A percentile compares a stretch with the other conserved stretches of the same genome.
These are phyloP conservation scores for Microcyclospora tardicrescens DNA, from an alignment of 2,329 filamentous ascomycete species.

Conservation along the genomic window DNA sequence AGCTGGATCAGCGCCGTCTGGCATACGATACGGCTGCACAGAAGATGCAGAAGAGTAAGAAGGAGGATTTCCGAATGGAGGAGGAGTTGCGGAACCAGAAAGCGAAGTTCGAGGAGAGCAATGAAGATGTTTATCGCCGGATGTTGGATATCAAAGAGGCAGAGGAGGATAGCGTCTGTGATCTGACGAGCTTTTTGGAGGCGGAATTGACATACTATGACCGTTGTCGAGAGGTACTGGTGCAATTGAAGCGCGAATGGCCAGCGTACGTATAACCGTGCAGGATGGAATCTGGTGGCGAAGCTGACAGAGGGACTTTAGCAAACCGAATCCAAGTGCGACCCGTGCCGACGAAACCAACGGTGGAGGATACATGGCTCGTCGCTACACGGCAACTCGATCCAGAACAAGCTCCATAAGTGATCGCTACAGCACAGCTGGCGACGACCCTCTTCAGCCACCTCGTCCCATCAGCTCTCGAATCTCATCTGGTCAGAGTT, in stretches of 20 bases:
- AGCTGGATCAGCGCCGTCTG: conserved; percentile 77
- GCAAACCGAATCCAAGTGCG: too few relatives aligned
- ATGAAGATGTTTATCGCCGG: conserved; percentile 75
- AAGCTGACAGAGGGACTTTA: too few relatives aligned
- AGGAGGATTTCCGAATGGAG: conserved; percentile 83
- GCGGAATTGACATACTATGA: conserved; percentile 86
- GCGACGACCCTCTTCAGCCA: conserved; percentile 41
- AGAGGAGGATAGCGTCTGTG: conserved; percentile 68
- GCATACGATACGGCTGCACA: conserved; percentile 81
- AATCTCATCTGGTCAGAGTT: conserved; percentile 27
- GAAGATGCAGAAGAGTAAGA: conserved; percentile 88
- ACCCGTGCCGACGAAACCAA: too few relatives aligned
- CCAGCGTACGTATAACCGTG: conserved; percentile 41
- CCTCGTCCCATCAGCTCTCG: conserved; percentile 43
- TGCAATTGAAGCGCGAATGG: conserved; percentile 57
- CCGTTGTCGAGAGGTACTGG: conserved; percentile 70
- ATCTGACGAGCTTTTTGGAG: conserved; percentile 71
- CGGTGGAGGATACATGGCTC: conserved; percentile 6
- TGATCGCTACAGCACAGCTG: conserved; percentile 37
- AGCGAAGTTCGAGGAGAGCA: conserved; percentile 91
- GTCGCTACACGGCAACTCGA: conserved; percentile 34
- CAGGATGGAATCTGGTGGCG: background rate
- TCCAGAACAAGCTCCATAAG: conserved; percentile 50
- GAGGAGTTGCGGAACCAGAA: conserved; percentile 85
- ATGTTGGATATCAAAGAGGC: conserved; percentile 97